Base-by-base conservation (phyloP, 1,284 basidiomycete species). In the Fistulinella staudtii region DNA sequence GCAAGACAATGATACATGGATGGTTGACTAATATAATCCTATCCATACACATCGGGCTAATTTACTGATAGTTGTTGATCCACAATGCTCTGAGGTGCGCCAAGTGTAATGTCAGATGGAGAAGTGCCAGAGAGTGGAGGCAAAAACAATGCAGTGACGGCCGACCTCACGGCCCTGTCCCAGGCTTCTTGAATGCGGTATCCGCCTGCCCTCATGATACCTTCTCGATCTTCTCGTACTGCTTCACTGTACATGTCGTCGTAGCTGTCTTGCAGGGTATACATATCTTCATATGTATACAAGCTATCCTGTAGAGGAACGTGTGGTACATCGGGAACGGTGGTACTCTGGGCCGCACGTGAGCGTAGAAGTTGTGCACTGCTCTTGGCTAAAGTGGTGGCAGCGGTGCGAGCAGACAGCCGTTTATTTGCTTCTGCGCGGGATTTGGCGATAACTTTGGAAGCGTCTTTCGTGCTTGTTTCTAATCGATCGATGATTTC, bases 151-250 rank as follows among this genome's bases (percentile, higher is more conserved):
- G 80, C 86, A 44, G 86, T 85, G 17, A 93, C 84, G 2, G 89
- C 87, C 53, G 68, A 78, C 40, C 85, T 71, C 36, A 95, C 63
- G 18, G 90, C 90, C 54, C 91, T 76, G 56, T 88, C 85, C 93
- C 93, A 95, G 39, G 89, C 89, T 61, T 92, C 82, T 47, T 84
- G 77, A 9, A 92, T 71, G 53, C 75, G 75, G 61, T 89, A 96
- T 2, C 91, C 93, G 14, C 91, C 93, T 8, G 81, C 90, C 34
- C 85, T 72, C 77, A 90, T 87, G 55, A 87, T 82, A 4, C 86
- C 85, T 52, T 90, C 85, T 43, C 76, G 68, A 56, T 93, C 89
- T 55, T 78, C 78, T 54, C 84, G 73, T 6, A 89, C 80, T 4
- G 81, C 83, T 46, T 86, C 86, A 53, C 85, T 88, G 52, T 76